A percentile compares a stretch with the other conserved stretches of the same genome.
Conservation (phyloP, 164 flowering plant species). For the Aristolochia fimbriata region DNA sequence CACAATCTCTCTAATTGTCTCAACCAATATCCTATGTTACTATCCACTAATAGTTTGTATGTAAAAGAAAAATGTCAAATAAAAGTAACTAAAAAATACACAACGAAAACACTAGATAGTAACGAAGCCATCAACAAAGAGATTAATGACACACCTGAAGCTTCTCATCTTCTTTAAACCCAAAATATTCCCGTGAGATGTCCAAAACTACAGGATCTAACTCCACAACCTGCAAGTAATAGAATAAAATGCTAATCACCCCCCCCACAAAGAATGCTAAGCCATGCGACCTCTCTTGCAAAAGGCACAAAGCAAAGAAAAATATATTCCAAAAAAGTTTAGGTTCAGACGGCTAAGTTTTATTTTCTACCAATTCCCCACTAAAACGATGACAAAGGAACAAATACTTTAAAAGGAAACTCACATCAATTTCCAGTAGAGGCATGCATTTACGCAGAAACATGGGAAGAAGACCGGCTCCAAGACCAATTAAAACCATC, state of each 20-base stretch:
- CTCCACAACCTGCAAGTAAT: constrained; percentile 63
- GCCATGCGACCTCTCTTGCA: not conserved
- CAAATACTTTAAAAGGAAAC: constrained; percentile 2
- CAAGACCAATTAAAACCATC: constrained; percentile 76
- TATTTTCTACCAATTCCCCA: not conserved
- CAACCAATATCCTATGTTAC: no score
- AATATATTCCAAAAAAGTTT: no score
- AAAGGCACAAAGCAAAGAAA: not conserved
- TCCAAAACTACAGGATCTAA: constrained; percentile 58
- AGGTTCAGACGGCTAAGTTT: no score
- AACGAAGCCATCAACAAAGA: not conserved
- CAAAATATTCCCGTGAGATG: constrained; percentile 64
- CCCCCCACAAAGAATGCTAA: not conserved
- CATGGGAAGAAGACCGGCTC: constrained; percentile 97
- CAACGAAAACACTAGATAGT: not conserved
- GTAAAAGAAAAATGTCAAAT: no score
- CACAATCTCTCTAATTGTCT: no score
- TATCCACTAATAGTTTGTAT: no score
- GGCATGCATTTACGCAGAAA: constrained; percentile 63
- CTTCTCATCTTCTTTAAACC: constrained; percentile 47
- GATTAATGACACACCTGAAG: constrained; percentile 45
- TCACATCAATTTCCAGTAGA: constrained; percentile 58
- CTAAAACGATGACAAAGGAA: not conserved
- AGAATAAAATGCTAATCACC: not conserved
- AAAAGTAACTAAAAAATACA: no score